These are phyloP conservation scores for Gaultheria prostrata DNA, from an alignment of 148 eudicot species.

Conservation along the genomic window DNA sequence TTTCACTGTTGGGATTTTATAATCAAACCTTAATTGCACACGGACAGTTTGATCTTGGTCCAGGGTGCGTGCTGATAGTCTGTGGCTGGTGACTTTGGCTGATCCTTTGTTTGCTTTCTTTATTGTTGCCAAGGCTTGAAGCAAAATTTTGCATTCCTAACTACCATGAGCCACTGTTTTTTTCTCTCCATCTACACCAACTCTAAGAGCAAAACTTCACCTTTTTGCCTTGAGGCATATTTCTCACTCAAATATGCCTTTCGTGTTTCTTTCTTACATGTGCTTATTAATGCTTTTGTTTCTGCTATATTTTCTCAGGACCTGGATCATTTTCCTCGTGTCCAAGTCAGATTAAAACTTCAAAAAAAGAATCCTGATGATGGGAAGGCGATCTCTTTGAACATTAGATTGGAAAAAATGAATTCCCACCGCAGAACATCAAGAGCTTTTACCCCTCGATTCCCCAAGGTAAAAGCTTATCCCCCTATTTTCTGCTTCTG, in stretches of 20 bases:
- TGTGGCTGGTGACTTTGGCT: background rate
- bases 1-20: too few relatives aligned
- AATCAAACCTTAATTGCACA: background rate
- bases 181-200: background rate
- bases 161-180: background rate
- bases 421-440: slow-evolving; percentile 46
- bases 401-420: slow-evolving; percentile 57
- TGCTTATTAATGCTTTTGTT: background rate
- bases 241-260: background rate
- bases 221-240: background rate
- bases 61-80: background rate
- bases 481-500: background rate
- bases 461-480: slow-evolving; percentile 66
- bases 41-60: background rate
- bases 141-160: background rate
- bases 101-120: background rate
- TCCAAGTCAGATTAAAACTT: slow-evolving; percentile 58
- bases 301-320: slow-evolving; percentile 47
- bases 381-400: slow-evolving; percentile 31
- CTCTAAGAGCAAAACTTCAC: background rate
- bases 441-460: slow-evolving; percentile 81
- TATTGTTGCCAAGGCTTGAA: background rate
- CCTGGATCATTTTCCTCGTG: slow-evolving; percentile 69
- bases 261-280: background rate
- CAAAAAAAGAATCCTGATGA: slow-evolving; percentile 41